phyloP scores from a whole-genome alignment of 306 rosid species.

The Betula pendula region DNA sequence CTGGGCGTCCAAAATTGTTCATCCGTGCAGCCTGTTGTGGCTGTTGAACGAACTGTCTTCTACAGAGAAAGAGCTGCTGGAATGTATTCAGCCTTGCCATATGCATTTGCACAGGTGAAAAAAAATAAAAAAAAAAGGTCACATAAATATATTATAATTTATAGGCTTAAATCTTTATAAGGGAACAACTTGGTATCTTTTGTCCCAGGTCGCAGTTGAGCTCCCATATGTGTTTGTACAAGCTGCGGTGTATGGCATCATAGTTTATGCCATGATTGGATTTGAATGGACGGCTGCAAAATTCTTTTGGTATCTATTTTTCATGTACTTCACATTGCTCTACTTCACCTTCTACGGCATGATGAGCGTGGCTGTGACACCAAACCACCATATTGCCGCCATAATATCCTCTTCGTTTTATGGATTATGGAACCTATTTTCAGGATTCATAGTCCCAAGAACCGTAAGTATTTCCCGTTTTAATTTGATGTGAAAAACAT shows the following conservation, averaged over 20 bases:
- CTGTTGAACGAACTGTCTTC: slow-evolving; percentile 54
- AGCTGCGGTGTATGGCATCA: slow-evolving; percentile 37
- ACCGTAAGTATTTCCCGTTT: slow-evolving; percentile 50
- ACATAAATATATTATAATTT: no score
- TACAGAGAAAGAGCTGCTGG: slow-evolving; percentile 65
- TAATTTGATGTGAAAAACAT: no score
- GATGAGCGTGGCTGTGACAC: slow-evolving; percentile 58
- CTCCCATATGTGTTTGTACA: slow-evolving; percentile 49
- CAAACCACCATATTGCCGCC: slow-evolving; percentile 54
- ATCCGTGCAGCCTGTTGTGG: slow-evolving; percentile 53
- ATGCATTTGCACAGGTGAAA: slow-evolving; percentile 65
- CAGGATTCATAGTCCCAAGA: slow-evolving; percentile 51
- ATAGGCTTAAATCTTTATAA: no score
- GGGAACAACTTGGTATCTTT: no score
- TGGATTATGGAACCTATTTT: slow-evolving; percentile 56
- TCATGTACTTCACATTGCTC: slow-evolving; percentile 56
- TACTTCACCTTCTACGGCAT: slow-evolving; percentile 67
- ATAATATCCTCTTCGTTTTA: slow-evolving; percentile 51
- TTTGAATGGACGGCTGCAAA: slow-evolving; percentile 54
- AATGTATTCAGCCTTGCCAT: slow-evolving; percentile 61
- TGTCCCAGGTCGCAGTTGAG: slow-evolving; percentile 47
- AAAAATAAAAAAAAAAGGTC: no score
- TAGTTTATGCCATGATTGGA: slow-evolving; percentile 63
- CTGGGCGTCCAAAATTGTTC: slow-evolving; percentile 46
- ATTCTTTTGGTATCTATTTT: slow-evolving; percentile 56